Conservation (phyloP, 257 asterid species). For the Voacanga thouarsii region DNA sequence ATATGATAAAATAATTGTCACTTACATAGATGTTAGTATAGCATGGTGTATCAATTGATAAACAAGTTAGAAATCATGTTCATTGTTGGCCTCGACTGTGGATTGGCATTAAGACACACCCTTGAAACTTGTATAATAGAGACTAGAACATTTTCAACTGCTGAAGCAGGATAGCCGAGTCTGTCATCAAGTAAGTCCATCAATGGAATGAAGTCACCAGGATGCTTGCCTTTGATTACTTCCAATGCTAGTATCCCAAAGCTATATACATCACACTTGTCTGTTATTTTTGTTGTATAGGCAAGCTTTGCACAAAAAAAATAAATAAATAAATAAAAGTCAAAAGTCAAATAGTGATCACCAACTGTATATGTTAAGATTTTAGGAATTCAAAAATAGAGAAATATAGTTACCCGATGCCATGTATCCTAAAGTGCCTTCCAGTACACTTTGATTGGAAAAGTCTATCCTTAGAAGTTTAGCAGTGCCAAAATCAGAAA, state of each 20-base stretch:
- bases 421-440: conserved; percentile 39
- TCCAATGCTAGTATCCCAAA: conserved; percentile 36
- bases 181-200: conserved; percentile 20
- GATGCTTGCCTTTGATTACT: conserved; percentile 32
- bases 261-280: conserved; percentile 37
- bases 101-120: conserved; percentile 18
- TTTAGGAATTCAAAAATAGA: neutral
- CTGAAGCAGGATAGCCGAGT: neutral
- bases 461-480: conserved; percentile 25
- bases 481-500: conserved; percentile 43
- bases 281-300: conserved; percentile 17
- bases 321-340: too few relatives aligned
- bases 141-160: conserved; percentile 14
- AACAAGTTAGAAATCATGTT: conserved; percentile 12
- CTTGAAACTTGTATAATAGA: conserved; percentile 15
- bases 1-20: too few relatives aligned
- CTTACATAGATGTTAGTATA: neutral
- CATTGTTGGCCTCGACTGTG: conserved; percentile 36
- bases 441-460: conserved; percentile 26
- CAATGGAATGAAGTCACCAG: conserved; percentile 18
- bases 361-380: too few relatives aligned
- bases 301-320: conserved; percentile 17
- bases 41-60: too few relatives aligned
- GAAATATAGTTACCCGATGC: conserved; percentile 28
- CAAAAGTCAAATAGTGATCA: too few relatives aligned